These are phyloP conservation scores for Boletus sp. DNA, from an alignment of 1,284 basidiomycete species.

Conservation along the genomic window DNA sequence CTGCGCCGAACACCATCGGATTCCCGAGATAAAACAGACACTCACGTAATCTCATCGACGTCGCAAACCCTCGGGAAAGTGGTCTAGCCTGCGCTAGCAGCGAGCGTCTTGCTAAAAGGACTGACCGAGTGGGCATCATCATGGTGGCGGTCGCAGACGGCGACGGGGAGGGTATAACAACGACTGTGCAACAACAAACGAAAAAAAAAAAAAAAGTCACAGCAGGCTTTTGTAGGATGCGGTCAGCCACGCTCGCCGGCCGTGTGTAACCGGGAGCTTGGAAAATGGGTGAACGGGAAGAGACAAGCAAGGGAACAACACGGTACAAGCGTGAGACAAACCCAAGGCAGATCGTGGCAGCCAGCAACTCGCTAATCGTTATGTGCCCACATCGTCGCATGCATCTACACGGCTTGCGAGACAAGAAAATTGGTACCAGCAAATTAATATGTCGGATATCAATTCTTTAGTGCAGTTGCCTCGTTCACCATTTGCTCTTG, in stretches of 20 bases:
- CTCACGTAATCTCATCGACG: conserved; percentile 30
- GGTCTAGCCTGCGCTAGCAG: conserved; percentile 23
- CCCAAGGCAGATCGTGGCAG: conserved; percentile 1
- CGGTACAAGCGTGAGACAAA: conserved; percentile 26
- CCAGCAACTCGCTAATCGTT: not conserved
- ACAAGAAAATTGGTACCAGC: not conserved
- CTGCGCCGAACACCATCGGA: conserved; percentile 2
- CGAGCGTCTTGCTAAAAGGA: conserved; percentile 28
- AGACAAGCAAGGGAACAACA: conserved; percentile 17
- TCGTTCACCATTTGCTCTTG: conserved; percentile 17
- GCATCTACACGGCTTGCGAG: not conserved
- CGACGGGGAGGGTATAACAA: conserved; percentile 17
- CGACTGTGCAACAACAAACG: not conserved
- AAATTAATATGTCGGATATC: no score
- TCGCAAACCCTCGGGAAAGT: conserved; percentile 28
- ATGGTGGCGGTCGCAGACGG: conserved; percentile 5
- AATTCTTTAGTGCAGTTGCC: conserved; percentile 7
- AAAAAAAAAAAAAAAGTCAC: not conserved
- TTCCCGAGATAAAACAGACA: conserved; percentile 7
- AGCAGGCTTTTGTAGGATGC: conserved; percentile 23
- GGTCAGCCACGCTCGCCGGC: conserved; percentile 15
- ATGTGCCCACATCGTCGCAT: not conserved
- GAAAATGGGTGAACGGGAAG: conserved; percentile 2
- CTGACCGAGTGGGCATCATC: conserved; percentile 23
- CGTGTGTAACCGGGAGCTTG: conserved; percentile 19